These are phyloP conservation scores for Paratinospora sagittata DNA, from an alignment of 164 flowering plant genomes.

Conservation along the genomic window DNA sequence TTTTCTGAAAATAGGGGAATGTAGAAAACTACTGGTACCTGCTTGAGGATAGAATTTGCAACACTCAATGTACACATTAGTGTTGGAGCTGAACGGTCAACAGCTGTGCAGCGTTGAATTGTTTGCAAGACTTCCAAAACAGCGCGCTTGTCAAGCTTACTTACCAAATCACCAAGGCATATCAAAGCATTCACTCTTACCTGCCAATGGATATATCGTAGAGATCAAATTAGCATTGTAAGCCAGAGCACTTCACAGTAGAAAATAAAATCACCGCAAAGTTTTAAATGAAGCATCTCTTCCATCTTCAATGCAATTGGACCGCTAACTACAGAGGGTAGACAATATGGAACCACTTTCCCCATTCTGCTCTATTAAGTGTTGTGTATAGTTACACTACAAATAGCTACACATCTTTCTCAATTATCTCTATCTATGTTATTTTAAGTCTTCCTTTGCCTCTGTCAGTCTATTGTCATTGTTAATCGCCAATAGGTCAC, in stretches of 20 bases:
- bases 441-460: no score
- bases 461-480: no score
- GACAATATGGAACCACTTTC: no score
- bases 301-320: neutral
- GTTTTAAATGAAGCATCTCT: no score
- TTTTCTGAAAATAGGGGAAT: neutral
- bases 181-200: conserved; percentile 94
- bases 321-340: no score
- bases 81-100: conserved; percentile 90
- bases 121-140: conserved; percentile 79
- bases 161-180: conserved; percentile 78
- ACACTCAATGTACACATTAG: conserved; percentile 97
- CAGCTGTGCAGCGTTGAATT: conserved; percentile 90
- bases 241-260: neutral
- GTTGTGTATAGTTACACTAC: no score
- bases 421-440: no score
- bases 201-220: conserved; percentile 35
- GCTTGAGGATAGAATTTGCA: conserved; percentile 78
- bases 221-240: conserved; percentile 7
- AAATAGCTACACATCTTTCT: no score
- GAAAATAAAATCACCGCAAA: neutral
- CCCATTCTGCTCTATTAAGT: no score
- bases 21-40: conserved; percentile 40
- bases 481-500: no score
- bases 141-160: conserved; percentile 66